Evolutionary conservation across 2,329 filamentous ascomycete genomes (phyloP).

Genomic region (Aureobasidium sp.): DNA sequence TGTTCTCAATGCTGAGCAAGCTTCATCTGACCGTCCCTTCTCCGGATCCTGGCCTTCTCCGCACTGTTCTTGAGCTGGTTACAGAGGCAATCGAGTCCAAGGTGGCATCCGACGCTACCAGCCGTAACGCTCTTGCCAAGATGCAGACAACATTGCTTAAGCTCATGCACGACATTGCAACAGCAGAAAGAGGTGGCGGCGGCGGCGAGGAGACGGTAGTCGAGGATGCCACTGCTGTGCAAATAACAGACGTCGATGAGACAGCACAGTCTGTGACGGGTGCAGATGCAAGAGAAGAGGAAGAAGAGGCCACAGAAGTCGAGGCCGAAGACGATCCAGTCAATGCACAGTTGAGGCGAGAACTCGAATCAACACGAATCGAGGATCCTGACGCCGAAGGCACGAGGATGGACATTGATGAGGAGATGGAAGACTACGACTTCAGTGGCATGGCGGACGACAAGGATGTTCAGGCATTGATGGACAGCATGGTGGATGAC

Average conservation of each 20-base stretch:
- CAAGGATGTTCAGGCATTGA: constrained; percentile 18
- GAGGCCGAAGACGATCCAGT: constrained; percentile 18
- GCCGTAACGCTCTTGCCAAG: constrained; percentile 50
- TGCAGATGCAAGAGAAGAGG: neutral
- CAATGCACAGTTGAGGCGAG: constrained; percentile 17
- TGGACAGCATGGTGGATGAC: constrained; percentile 19
- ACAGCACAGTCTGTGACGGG: constrained; percentile 11
- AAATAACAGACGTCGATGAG: neutral
- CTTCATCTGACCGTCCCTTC: constrained; percentile 57
- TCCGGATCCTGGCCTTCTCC: constrained; percentile 26
- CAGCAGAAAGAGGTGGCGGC: constrained; percentile 27
- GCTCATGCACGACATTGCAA: constrained; percentile 40
- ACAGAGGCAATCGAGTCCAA: constrained; percentile 43
- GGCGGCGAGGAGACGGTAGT: constrained; percentile 27
- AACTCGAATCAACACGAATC: constrained; percentile 17
- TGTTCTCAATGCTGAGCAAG: constrained; percentile 73
- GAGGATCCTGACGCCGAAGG: constrained; percentile 17
- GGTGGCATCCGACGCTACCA: constrained; percentile 45
- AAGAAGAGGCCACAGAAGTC: constrained; percentile 4
- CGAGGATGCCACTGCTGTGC: constrained; percentile 9
- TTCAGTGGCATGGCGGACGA: constrained; percentile 18
- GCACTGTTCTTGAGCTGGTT: constrained; percentile 39
- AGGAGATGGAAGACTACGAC: constrained; percentile 17
- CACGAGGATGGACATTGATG: constrained; percentile 17
- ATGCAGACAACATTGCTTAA: constrained; percentile 46